Evolutionary conservation across 768 basidiomycete genomes (phyloP).

Genomic region (Agrocybe praecox): DNA sequence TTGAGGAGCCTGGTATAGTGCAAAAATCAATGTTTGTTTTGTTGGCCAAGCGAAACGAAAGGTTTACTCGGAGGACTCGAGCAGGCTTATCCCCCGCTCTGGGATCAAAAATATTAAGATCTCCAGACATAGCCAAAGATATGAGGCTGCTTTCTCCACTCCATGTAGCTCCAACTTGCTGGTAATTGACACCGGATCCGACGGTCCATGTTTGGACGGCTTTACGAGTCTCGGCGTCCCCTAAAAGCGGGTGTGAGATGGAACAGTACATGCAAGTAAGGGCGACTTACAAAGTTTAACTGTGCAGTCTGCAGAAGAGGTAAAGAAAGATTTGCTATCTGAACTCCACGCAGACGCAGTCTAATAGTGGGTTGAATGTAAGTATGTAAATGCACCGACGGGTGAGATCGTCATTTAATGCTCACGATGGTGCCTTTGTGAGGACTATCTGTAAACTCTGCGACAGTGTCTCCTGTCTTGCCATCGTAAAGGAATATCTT

Average conservation of each 20-base stretch:
- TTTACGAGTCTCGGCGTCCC: conserved; percentile 81
- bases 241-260: conserved; percentile 35
- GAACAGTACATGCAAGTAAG: neutral
- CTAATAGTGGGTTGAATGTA: conserved; percentile 31
- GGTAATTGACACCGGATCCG: conserved; percentile 72
- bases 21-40: neutral
- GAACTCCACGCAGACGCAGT: conserved; percentile 82
- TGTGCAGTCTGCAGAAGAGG: conserved; percentile 84
- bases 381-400: too few species aligned
- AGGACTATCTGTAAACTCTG: conserved; percentile 65
- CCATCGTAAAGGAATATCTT: conserved; percentile 92
- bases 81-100: conserved; percentile 63
- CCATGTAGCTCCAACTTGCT: conserved; percentile 93
- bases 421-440: conserved; percentile 80
- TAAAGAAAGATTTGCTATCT: conserved; percentile 72
- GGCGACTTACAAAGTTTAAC: conserved; percentile 77
- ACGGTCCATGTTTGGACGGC: conserved; percentile 68
- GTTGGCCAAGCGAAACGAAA: neutral
- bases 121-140: conserved; percentile 82
- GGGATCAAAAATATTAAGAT: conserved; percentile 81
- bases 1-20: conserved; percentile 65
- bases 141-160: conserved; percentile 69
- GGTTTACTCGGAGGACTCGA: conserved; percentile 61
- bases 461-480: conserved; percentile 77
- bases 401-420: too few species aligned